Base-by-base conservation (phyloP, 2,329 filamentous ascomycete species). In the Sporothrix pallida region DNA sequence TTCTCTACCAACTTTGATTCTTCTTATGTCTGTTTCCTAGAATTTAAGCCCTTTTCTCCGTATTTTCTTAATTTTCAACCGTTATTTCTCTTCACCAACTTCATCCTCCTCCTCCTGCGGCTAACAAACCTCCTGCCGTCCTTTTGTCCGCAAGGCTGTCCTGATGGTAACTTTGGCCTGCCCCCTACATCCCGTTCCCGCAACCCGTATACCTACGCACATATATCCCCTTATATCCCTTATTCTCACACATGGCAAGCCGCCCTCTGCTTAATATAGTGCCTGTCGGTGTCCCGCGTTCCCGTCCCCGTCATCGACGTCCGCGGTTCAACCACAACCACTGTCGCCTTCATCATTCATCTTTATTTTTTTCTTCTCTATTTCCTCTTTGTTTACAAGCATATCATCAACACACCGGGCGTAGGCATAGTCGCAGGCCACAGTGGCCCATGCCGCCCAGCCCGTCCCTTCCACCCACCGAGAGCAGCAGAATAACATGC, bases 81-180 rank as follows among this genome's bases (percentile, higher is more conserved):
- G 5, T 37, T 37, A 2, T 37, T 13, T 26, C 26, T 60, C 26
- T 48, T n/a, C 58, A 12, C 26, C 23, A 31, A 37, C 31, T 37
- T 15, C 12, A 12, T 26, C n/a, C 2, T 10, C 42, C n/a, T 20
- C 20, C 26, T 65, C n/a, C 3, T 26, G 8, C 9, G 17, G 15
- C 37, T n/a, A 17, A n/a, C 31, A 31, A 20, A 42, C 31, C 3
- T 12, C 12, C n/a, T 26, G 5, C 52, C 20, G 52, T 56, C 56
- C 44, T 42, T 63, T 72, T 46, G 70, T 72, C 70, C 58, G 60
- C 70, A 72, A 72, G 70, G 70, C 70, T 72, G 70, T 65, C 23
- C 20, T 72, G 31, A 72, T 65, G n/a, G 10, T 42, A 12, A 13
- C 62, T 44, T 48, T 42, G 20, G 8, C 62, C 20, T 48, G 62